Base-by-base conservation (phyloP, 164 flowering plant genomes). In the Amborella trichopoda region DNA sequence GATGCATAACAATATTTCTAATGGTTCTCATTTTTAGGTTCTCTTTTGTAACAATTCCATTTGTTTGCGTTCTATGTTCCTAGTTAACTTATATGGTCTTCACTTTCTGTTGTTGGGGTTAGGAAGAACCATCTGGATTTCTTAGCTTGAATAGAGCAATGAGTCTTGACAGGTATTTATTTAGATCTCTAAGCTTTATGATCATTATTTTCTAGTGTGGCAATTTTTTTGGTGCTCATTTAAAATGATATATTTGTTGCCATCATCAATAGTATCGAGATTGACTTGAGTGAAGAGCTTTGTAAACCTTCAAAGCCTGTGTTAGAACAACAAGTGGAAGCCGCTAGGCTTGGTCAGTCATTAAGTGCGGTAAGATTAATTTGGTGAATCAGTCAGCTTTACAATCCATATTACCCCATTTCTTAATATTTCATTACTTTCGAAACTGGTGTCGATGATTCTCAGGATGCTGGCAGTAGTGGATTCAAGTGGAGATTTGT, bases 221-320 rank as follows among this genome's bases (percentile, higher is more conserved):
- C n/a, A n/a, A n/a, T n/a, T n/a, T n/a, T n/a, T n/a, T n/a, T n/a
- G n/a, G n/a, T n/a, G n/a, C n/a, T n/a, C n/a, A n/a, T n/a, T n/a
- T n/a, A n/a, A n/a, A n/a, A n/a, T n/a, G n/a, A n/a, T n/a, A n/a
- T n/a, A n/a, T n/a, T n/a, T n/a, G n/a, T n/a, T n/a, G n/a, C n/a
- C n/a, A 20, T 10, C 16, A 6, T 38, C 8, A 16, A 38, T 53
- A 91, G 99, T 66, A 1, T 91, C 72, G 90, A 87, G 36, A 69
- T 78, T 63, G 99, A 91, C 75, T 61, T 87, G 62, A 84, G 88
- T 65, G 78, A 83, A 59, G 81, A 82, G 59, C 83, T 91, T 13
- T 30, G 66, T 2, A 25, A 51, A 13, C 70, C 83, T 32, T 49
- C 77, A 10, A 78, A 65, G 53, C 46, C 66, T 26, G 58, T 50